Base-by-base conservation (phyloP, 2,329 filamentous ascomycete genomes). In the Lecanoromycetidae sp. region DNA sequence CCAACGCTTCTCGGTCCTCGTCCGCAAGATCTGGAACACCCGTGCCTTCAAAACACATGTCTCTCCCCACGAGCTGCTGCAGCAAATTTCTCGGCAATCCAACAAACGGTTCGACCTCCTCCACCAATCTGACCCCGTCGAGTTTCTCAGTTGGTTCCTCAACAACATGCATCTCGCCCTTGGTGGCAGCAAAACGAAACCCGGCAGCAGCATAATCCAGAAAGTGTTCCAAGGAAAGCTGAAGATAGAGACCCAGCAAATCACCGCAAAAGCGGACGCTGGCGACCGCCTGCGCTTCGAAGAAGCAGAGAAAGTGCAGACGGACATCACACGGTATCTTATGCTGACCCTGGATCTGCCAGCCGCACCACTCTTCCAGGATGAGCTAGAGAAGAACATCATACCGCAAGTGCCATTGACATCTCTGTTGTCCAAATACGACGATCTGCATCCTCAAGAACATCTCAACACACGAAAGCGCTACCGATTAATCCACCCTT, bases 1-100 rank as follows among this genome's bases (percentile, higher is more conserved):
- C 45, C 82, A 91, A 62, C 79, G 91, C 9, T 88, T 90, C 60
- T 85, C 84, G 56, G 91, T 87, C 45, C 74, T 98, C 17, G 79
- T 96, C 51, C 84, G 91, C 62, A 98, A 98, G 68, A 86, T 98
- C 55, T 98, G 91, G 91, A 98, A 98, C 62, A 83, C 88, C 2
- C 82, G 85, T 56, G 90, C 91, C 8, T 98, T 98, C 74, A 93
- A 94, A 65, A 82, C 83, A 4, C 91, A 98, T 64, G 91, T 98
- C 44, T 96, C 90, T 8, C 91, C 91, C 0, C 91, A 98, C 70
- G 91, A 98, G 66, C 76, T 98, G 25, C 79, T 98, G 1, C 91
- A 98, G 66, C 90, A 96, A 63, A 84, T 98, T 54, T 84, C 88
- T 1, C 71, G 95, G 34, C 81, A 81, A 40, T 95, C 88, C 26